phyloP scores from a whole-genome alignment of 495 filamentous ascomycete genomes.

The Trichocladium antarcticum region DNA sequence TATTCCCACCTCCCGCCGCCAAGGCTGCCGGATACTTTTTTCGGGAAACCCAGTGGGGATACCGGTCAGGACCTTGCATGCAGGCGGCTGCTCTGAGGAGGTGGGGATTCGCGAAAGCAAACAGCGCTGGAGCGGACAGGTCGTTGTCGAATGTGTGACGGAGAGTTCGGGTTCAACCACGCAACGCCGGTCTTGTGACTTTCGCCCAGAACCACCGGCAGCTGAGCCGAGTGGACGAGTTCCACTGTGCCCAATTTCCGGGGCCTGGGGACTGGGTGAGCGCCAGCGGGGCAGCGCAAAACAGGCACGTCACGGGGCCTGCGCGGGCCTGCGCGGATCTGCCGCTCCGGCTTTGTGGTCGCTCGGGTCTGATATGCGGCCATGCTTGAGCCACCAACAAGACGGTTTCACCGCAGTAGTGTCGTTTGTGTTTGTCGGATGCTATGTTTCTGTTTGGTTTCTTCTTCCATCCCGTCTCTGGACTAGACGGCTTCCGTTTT shows the following conservation, averaged over 20 bases:
- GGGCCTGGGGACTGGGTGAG: background rate
- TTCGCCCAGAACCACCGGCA: background rate
- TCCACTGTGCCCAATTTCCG: slow-evolving; percentile 16
- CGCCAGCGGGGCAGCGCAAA: background rate
- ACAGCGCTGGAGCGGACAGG: no score
- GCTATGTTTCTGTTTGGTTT: no score
- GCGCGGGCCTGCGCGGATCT: background rate
- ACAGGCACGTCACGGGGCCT: no score
- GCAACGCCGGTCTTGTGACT: background rate
- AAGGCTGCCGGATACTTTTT: background rate
- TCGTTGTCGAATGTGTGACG: no score
- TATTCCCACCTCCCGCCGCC: slow-evolving; percentile 14
- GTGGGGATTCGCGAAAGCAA: no score
- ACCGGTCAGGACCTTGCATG: slow-evolving; percentile 6
- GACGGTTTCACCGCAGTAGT: background rate
- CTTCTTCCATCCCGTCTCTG: no score
- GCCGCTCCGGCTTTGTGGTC: background rate
- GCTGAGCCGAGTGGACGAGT: slow-evolving; percentile 13
- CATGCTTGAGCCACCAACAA: no score
- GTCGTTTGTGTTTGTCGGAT: no score
- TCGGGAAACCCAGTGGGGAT: background rate
- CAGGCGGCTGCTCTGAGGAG: background rate
- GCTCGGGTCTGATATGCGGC: background rate
- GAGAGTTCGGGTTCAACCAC: no score
- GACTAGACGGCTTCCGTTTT: no score